Evolutionary conservation across 2,329 filamentous ascomycete genomes (phyloP), one percentile per base, ranked within the genome.

Genomic region (Verticillium tricorpus): DNA sequence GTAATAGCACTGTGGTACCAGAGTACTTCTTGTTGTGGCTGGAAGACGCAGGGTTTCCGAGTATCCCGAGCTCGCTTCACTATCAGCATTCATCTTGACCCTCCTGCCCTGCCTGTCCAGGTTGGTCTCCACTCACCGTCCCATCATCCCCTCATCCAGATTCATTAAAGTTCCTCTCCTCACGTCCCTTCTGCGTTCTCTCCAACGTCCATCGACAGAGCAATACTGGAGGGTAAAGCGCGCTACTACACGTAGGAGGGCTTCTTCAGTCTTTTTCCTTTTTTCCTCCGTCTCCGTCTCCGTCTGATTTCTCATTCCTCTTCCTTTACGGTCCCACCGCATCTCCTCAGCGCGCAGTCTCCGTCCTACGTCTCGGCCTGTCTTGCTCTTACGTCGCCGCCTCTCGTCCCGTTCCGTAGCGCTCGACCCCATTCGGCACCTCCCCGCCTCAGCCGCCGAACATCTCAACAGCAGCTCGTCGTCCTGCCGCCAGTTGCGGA

Each of bases 221-320:
- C 14, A 56, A 56, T 15, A 56, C 28, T 32, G 54, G 54, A 56
- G 54, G 54, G 54, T 19, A 32, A 31, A 56, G 31, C 54, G 54
- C 31, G 25, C 28, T 32, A 32, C 54, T 34, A 56, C 31, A 25
- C 31, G 25, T 34, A 56, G 54, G 54, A 56, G 54, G 54, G 54
- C 54, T 56, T 34, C 54, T 56, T 56, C 31, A 31, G 28, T 56
- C 54, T 34, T 31, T 56, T 56, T 56, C 31, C 54, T 71, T 67
- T 64, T 66, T 68, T 68, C 32, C 57, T 64, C 63, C 56, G 63
- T 65, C 60, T 65, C 62, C 55, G 59, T 52, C 63, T 62, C 64
- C 67, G 64, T 64, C 67, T 67, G 67, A 55, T 59, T 65, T 62
- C 57, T 67, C 62, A 58, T 67, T 63, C 58, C 62, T 66, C 34